These are phyloP conservation scores for Pneumocystis wakefieldiae DNA, from an alignment of 1,139 yeast species.

Conservation along the genomic window DNA sequence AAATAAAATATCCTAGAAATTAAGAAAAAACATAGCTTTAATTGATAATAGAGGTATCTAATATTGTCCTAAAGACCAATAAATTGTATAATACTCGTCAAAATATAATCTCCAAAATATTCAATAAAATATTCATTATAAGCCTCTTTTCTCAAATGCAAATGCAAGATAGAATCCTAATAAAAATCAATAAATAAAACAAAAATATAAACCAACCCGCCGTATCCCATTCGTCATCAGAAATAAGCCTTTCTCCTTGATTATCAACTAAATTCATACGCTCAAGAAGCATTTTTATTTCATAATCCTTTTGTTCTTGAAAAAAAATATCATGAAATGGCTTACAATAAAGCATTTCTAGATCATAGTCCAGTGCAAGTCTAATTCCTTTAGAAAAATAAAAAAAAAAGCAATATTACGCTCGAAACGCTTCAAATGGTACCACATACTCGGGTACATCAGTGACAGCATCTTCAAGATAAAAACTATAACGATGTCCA, in stretches of 20 bases:
- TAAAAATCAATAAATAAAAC: neutral
- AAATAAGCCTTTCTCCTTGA: constrained; percentile 76
- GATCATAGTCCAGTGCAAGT: constrained; percentile 50
- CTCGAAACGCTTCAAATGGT: constrained; percentile 76
- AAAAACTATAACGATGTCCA: constrained; percentile 74
- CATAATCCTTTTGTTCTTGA: constrained; percentile 53
- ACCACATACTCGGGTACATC: constrained; percentile 96
- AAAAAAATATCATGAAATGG: constrained; percentile 73
- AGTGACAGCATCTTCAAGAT: constrained; percentile 81
- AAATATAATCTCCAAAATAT: neutral
- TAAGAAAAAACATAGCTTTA: neutral
- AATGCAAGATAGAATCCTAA: constrained; percentile 50
- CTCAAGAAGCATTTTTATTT: constrained; percentile 39
- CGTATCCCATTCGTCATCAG: constrained; percentile 86
- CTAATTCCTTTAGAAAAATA: constrained; percentile 1
- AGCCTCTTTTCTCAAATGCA: constrained; percentile 45
- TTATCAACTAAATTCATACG: constrained; percentile 32
- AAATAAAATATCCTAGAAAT: neutral
- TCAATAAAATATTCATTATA: constrained; percentile 3
- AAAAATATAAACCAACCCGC: constrained; percentile 30
- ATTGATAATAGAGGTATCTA: no score
- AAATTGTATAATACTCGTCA: neutral
- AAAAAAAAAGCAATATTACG: constrained; percentile 34
- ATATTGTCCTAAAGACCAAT: no score
- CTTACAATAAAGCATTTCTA: constrained; percentile 56